Percentiles rank a stretch among this genome's conserved stretches.
Conservation (phyloP, 441 rosid species). For the Heliophila coronopifolia region DNA sequence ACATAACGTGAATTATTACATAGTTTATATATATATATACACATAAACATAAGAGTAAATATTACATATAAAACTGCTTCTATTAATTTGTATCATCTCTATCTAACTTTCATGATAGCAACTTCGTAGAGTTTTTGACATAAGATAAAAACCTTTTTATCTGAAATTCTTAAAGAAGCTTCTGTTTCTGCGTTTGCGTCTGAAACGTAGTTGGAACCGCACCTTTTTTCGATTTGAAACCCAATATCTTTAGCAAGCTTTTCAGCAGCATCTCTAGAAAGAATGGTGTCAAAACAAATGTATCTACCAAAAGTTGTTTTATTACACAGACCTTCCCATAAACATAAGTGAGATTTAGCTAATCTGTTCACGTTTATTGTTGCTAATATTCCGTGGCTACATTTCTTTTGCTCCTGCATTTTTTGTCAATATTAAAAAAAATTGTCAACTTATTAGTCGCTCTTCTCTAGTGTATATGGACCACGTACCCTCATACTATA, state of each 20-base stretch:
- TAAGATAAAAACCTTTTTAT: constrained; percentile 52
- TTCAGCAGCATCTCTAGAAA: constrained; percentile 36
- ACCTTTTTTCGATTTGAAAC: constrained; percentile 45
- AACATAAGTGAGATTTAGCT: constrained; percentile 61
- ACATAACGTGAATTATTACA: background rate
- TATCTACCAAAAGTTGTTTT: constrained; percentile 67
- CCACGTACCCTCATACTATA: constrained; percentile 22
- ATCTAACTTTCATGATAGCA: constrained; percentile 36
- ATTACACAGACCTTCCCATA: constrained; percentile 47
- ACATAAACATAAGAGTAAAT: constrained; percentile 4
- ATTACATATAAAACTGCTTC: constrained; percentile 14
- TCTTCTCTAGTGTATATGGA: constrained; percentile 11
- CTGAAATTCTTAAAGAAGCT: constrained; percentile 36
- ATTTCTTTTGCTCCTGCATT: constrained; percentile 43
- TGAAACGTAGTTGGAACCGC: constrained; percentile 29
- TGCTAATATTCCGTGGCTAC: constrained; percentile 57
- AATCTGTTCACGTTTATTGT: constrained; percentile 58
- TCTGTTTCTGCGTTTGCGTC: constrained; percentile 11
- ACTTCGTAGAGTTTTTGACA: constrained; percentile 45
- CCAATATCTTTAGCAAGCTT: constrained; percentile 48
- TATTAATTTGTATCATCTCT: background rate
- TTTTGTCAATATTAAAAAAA: background rate
- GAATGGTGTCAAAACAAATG: constrained; percentile 54
- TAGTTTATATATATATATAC: no score
- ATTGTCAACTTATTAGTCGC: constrained; percentile 15